Evolutionary conservation across 1,284 basidiomycete species (phyloP).

Genomic region (Ceratobasidium papillatum): DNA sequence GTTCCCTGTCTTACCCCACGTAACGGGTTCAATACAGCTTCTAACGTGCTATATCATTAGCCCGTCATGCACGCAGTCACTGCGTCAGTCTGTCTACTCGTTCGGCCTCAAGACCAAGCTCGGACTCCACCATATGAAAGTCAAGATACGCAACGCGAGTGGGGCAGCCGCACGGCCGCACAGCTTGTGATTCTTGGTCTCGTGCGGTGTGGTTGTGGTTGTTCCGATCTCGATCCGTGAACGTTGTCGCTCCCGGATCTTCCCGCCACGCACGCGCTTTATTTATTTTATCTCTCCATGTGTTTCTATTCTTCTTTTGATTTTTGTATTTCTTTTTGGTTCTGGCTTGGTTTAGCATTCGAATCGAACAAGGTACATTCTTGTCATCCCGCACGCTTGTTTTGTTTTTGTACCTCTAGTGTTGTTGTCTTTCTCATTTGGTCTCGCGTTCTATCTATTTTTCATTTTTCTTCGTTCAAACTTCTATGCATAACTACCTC

Average conservation of each 20-base stretch:
- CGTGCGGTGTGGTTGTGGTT: too few species aligned
- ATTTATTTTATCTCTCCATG: background rate
- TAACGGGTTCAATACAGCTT: background rate
- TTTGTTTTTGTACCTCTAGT: too few species aligned
- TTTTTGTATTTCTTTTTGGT: too few species aligned
- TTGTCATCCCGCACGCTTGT: too few species aligned
- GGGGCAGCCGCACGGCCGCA: conserved; percentile 14
- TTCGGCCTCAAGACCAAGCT: conserved; percentile 24
- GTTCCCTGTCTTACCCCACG: background rate
- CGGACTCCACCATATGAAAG: conserved; percentile 28
- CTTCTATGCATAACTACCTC: too few species aligned
- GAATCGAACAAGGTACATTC: too few species aligned
- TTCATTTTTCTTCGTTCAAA: too few species aligned
- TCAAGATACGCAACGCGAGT: conserved; percentile 13
- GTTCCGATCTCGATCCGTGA: background rate
- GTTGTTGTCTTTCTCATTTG: too few species aligned
- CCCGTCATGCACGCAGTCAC: conserved; percentile 1
- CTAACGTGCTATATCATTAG: background rate
- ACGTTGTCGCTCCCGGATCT: background rate
- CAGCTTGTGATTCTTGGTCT: background rate
- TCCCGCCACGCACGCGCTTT: background rate
- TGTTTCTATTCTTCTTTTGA: background rate
- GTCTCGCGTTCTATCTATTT: too few species aligned
- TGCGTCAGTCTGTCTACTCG: conserved; percentile 37
- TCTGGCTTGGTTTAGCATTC: too few species aligned